Conservation (phyloP, 148 eudicot species). For the Cornus controversa region DNA sequence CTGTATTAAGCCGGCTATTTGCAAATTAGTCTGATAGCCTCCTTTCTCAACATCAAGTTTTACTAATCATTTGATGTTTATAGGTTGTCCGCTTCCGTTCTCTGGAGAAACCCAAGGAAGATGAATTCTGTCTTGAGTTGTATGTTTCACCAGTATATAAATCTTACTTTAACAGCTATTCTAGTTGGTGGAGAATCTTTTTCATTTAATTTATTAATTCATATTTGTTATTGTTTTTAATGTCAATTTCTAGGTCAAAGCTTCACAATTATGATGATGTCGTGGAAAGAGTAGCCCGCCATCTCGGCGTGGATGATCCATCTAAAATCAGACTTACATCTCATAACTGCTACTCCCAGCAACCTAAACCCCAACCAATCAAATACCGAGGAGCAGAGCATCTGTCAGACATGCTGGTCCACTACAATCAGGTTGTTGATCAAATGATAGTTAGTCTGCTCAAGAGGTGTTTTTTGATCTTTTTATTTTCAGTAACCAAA, state of each 20-base stretch:
- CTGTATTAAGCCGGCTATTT: background rate
- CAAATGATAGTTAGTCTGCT: background rate
- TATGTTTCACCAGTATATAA: conserved; percentile 10
- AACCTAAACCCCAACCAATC: conserved; percentile 1
- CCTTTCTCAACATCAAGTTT: background rate
- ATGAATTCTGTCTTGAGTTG: conserved; percentile 31
- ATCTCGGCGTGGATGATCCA: background rate
- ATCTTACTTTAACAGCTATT: conserved; percentile 1
- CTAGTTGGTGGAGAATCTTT: background rate
- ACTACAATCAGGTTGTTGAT: conserved; percentile 1
- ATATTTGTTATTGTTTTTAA: background rate
- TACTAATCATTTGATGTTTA: background rate
- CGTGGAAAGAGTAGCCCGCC: background rate
- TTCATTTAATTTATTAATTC: background rate
- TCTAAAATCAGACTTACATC: background rate
- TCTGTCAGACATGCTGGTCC: conserved; percentile 1
- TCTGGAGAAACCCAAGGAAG: conserved; percentile 33
- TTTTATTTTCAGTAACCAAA: background rate
- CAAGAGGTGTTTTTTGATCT: background rate
- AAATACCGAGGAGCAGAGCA: background rate
- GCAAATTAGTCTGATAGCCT: background rate
- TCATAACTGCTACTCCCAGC: conserved; percentile 3
- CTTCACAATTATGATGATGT: conserved; percentile 14
- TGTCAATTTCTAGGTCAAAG: conserved; percentile 26
- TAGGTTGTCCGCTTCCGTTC: conserved; percentile 31